A percentile compares a stretch with the other conserved stretches of the same genome.
phyloP scores from a whole-genome alignment of 306 rosid species.

The Fragaria iinumae region DNA sequence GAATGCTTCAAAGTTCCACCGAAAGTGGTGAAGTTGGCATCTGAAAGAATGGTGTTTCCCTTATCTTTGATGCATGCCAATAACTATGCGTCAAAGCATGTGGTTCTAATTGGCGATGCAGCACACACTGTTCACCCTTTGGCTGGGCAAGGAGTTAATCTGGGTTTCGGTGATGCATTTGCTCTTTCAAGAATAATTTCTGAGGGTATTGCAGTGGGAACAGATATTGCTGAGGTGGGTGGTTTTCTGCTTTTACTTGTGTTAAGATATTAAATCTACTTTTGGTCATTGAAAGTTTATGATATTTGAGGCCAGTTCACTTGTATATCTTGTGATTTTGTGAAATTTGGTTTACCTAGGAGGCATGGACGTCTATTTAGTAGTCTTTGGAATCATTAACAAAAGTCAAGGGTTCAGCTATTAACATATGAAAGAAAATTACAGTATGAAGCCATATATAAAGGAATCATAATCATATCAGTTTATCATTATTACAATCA shows the following conservation, averaged over 20 bases:
- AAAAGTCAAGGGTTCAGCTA: neutral
- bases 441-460: neutral
- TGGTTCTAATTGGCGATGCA: slow-evolving; percentile 86
- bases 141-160: slow-evolving; percentile 97
- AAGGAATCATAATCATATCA: neutral
- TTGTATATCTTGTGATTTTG: neutral
- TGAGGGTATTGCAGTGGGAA: slow-evolving; percentile 78
- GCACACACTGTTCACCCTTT: slow-evolving; percentile 94
- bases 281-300: neutral
- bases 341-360: no score
- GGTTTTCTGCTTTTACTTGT: slow-evolving; percentile 12
- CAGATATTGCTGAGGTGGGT: slow-evolving; percentile 76
- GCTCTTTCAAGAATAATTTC: slow-evolving; percentile 74
- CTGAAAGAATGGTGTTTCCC: slow-evolving; percentile 78
- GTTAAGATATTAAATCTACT: neutral
- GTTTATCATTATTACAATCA: neutral
- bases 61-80: slow-evolving; percentile 79
- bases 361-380: neutral
- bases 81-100: slow-evolving; percentile 62
- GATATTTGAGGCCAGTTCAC: neutral
- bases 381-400: neutral
- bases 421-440: neutral
- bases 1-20: slow-evolving; percentile 81
- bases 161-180: slow-evolving; percentile 85
- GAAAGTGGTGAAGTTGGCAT: slow-evolving; percentile 60